Percentiles rank a stretch among this genome's conserved stretches.
phyloP scores from a whole-genome alignment of 768 basidiomycete species.

The Pholiota conissans region DNA sequence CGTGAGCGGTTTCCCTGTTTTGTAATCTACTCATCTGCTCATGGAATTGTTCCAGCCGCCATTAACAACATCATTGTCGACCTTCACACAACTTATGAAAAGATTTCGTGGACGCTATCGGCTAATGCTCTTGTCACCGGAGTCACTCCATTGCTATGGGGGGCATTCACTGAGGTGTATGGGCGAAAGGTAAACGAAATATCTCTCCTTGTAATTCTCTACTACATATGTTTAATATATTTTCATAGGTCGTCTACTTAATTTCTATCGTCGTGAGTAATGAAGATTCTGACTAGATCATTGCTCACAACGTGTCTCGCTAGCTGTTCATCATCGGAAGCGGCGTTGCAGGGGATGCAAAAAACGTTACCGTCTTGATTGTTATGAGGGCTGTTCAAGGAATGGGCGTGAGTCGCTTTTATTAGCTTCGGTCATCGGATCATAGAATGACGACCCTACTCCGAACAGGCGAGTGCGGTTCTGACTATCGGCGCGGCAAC shows the following conservation, averaged over 20 bases:
- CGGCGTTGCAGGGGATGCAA: conserved; percentile 4
- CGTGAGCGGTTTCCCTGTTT: conserved; percentile 2
- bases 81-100: conserved; percentile 5
- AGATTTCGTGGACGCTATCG: conserved; percentile 11
- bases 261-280: conserved; percentile 1
- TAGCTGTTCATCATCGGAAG: conserved; percentile 9
- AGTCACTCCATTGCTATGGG: conserved; percentile 5
- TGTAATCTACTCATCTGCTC: neutral
- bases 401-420: conserved; percentile 1
- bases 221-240: neutral
- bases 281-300: neutral
- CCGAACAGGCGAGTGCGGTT: conserved; percentile 42
- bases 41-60: neutral
- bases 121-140: conserved; percentile 6
- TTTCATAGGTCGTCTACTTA: conserved; percentile 2
- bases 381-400: conserved; percentile 7
- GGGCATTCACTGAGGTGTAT: conserved; percentile 8
- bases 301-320: neutral
- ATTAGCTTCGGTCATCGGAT: neutral
- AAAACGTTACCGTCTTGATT: conserved; percentile 4
- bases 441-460: neutral
- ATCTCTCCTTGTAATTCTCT: neutral
- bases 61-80: conserved; percentile 10
- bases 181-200: conserved; percentile 6
- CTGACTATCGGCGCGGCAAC: conserved; percentile 73